Evolutionary conservation across 1,284 basidiomycete species (phyloP), one percentile per base, ranked within the genome.

Genomic region (Ustilago trichophora): DNA sequence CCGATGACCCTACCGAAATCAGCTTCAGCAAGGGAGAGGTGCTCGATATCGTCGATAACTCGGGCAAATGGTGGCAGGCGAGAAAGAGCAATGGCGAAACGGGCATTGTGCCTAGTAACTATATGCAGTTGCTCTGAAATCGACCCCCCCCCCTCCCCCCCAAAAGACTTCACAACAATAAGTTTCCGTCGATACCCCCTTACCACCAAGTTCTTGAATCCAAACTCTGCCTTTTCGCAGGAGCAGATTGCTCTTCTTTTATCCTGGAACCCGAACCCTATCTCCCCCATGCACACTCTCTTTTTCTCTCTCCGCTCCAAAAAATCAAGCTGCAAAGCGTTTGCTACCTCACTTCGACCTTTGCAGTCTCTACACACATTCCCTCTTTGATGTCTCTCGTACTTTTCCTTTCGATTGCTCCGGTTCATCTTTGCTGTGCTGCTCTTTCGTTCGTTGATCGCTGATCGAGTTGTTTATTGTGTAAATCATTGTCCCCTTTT

Each of bases 1-100:
- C 91, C 16, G 93, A 98, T 67, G 95, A 98, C 83, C 92, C 94
- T 9, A 96, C 92, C 78, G 96, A 98, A 83, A 91, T 98, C 44
- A 91, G 91, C 38, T 98, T 98, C 82, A 81, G 85, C 53, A 98
- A 98, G 82, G 93, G 93, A 47, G 95, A 98, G 80, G 86, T 93
- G 35, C 87, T 98, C 68, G 93, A 98, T 57, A 91, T 98, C 65
- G 83, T 95, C 47, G 96, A 98, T 83, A 94, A 92, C 82, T 87
- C 89, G 73, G 83, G 83, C 64, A 83, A 82, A 66, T 81, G 82
- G 82, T 98, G 92, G 92, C 92, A 95, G 82, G 93, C 93, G 38
- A 89, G 86, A 77, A 97, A 91, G 82, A 81, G 86, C 13, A 89
- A 92, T 77, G 95, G 93, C 44, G 84, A 87, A 58, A 84, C 88